Conservation (phyloP, 176 grass and related monocot genomes). For the Dactylis glomerata region DNA sequence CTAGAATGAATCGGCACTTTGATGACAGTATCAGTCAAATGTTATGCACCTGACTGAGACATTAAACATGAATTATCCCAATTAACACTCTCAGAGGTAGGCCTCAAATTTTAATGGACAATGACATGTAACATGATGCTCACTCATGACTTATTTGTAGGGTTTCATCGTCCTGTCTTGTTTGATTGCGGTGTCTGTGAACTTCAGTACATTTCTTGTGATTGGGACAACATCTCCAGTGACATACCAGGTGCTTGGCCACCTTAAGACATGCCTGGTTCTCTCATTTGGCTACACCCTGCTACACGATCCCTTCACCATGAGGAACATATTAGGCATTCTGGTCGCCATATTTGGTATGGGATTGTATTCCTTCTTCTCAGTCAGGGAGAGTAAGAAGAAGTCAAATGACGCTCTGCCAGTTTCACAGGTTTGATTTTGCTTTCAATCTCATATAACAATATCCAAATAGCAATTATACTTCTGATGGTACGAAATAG, state of each 20-base stretch:
- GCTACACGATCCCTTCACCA: constrained; percentile 80
- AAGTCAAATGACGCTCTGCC: constrained; percentile 84
- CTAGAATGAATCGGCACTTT: constrained; percentile 26
- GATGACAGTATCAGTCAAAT: neutral
- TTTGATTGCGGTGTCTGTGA: constrained; percentile 95
- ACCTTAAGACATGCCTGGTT: constrained; percentile 96
- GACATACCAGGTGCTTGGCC: constrained; percentile 97
- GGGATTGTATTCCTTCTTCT: constrained; percentile 88
- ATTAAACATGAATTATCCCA: neutral
- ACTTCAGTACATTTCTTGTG: constrained; percentile 98
- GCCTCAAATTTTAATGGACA: neutral
- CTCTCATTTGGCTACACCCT: constrained; percentile 98
- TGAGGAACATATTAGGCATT: constrained; percentile 83
- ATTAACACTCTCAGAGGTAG: neutral
- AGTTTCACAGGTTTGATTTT: constrained; percentile 75
- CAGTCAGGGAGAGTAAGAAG: constrained; percentile 84
- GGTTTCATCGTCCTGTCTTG: constrained; percentile 95
- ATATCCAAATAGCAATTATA: constrained; percentile 7
- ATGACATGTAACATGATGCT: constrained; percentile 22
- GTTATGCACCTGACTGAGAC: constrained; percentile 7
- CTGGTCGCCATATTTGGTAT: constrained; percentile 94
- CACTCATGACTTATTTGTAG: constrained; percentile 47
- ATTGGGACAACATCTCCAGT: constrained; percentile 97
- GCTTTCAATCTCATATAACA: neutral
- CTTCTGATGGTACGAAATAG: neutral